These are phyloP conservation scores for Candida freyschussii DNA, from an alignment of 1,139 yeast genomes.

Conservation along the genomic window DNA sequence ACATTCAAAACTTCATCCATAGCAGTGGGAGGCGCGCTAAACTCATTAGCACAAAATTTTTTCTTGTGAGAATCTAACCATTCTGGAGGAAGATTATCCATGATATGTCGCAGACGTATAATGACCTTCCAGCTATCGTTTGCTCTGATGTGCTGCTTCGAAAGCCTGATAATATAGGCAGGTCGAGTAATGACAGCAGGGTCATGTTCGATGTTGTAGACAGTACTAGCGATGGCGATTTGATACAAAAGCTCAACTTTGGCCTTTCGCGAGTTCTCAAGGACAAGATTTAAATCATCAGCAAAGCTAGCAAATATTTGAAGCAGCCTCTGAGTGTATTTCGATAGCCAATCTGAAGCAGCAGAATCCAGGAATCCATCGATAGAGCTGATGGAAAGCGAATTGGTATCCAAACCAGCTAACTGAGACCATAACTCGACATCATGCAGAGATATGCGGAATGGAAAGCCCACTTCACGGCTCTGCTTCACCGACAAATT, in stretches of 20 bases:
- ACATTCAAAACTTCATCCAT: slow-evolving; percentile 48
- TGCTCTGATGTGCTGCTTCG: slow-evolving; percentile 68
- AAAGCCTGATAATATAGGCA: slow-evolving; percentile 69
- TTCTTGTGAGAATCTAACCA: slow-evolving; percentile 37
- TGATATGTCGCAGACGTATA: slow-evolving; percentile 70
- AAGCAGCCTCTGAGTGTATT: slow-evolving; percentile 27
- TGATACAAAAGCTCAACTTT: slow-evolving; percentile 45
- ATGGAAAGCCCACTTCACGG: slow-evolving; percentile 12
- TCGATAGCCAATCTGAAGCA: slow-evolving; percentile 37
- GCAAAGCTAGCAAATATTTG: slow-evolving; percentile 27
- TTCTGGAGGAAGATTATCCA: slow-evolving; percentile 50
- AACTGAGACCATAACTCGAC: slow-evolving; percentile 41
- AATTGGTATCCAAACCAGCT: slow-evolving; percentile 28
- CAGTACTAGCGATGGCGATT: slow-evolving; percentile 58
- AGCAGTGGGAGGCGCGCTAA: slow-evolving; percentile 47
- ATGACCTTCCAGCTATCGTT: slow-evolving; percentile 86
- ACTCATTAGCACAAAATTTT: slow-evolving; percentile 18
- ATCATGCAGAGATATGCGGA: slow-evolving; percentile 26
- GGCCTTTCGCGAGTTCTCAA: slow-evolving; percentile 22
- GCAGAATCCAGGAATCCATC: slow-evolving; percentile 33
- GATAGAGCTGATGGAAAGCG: slow-evolving; percentile 34
- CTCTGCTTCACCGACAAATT: slow-evolving; percentile 5
- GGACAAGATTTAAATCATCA: slow-evolving; percentile 2
- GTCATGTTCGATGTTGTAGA: slow-evolving; percentile 65
- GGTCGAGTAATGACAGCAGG: slow-evolving; percentile 90